Percentiles rank a stretch among this genome's conserved stretches.
Conservation (phyloP, 176 grass and related monocot genomes). For the Metroxylon sagu region DNA sequence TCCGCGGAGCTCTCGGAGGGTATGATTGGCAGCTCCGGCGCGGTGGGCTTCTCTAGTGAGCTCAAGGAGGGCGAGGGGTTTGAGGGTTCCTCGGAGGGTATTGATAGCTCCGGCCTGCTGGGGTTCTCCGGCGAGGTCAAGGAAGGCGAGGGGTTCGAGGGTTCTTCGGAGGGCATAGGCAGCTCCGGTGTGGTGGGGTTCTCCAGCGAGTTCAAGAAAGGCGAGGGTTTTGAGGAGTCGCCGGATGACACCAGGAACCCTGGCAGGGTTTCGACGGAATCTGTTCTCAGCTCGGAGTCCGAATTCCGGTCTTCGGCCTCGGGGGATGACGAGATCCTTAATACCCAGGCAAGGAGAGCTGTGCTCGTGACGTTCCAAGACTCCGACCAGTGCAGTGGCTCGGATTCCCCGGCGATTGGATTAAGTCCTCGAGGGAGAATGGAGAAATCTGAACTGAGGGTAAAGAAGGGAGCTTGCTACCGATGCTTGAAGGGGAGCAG, state of each 20-base stretch:
- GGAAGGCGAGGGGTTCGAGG: neutral
- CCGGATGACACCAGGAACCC: neutral
- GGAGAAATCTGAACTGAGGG: slow-evolving; percentile 7
- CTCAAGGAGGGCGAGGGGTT: slow-evolving; percentile 5
- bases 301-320: slow-evolving; percentile 38
- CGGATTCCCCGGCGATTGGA: slow-evolving; percentile 23
- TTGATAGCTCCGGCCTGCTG: too few relatives aligned
- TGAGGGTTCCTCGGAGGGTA: too few relatives aligned
- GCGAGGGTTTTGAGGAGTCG: too few relatives aligned
- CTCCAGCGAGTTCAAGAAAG: too few relatives aligned
- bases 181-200: too few relatives aligned
- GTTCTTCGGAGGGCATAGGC: too few relatives aligned
- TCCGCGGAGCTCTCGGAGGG: slow-evolving; percentile 59
- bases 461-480: slow-evolving; percentile 47
- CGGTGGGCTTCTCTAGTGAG: slow-evolving; percentile 27
- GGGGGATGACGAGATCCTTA: slow-evolving; percentile 14
- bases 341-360: slow-evolving; percentile 4
- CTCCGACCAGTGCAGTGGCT: slow-evolving; percentile 25
- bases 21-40: slow-evolving; percentile 5
- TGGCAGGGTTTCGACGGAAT: slow-evolving; percentile 23
- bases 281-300: slow-evolving; percentile 16
- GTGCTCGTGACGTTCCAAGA: slow-evolving; percentile 11
- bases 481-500: slow-evolving; percentile 57
- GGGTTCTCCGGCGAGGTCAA: neutral
- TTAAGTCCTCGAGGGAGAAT: neutral